Evolutionary conservation across 2,329 filamentous ascomycete species (phyloP).

Genomic region (Aureobasidium zeae): DNA sequence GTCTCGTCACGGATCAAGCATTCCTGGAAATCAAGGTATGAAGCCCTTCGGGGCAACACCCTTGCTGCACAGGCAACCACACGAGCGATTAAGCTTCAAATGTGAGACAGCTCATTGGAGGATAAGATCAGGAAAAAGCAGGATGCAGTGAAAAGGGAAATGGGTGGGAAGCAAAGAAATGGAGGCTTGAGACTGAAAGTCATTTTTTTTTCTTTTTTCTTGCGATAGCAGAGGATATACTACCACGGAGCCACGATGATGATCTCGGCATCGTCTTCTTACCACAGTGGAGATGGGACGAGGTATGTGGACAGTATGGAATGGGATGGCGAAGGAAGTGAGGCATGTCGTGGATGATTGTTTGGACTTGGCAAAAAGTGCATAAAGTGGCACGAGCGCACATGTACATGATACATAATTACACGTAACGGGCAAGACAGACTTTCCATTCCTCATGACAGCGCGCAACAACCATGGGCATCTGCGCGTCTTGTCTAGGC

Average conservation of each 20-base stretch:
- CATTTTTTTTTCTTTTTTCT: too few species aligned
- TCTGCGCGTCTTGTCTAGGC: constrained; percentile 42
- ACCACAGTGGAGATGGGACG: too few species aligned
- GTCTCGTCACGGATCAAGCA: constrained; percentile 16
- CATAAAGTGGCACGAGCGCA: constrained; percentile 10
- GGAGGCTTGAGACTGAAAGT: too few species aligned
- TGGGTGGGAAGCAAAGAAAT: too few species aligned
- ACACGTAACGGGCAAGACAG: too few species aligned
- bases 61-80: constrained; percentile 21
- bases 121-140: neutral
- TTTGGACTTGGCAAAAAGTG: constrained; percentile 2
- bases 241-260: too few species aligned
- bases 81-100: constrained; percentile 14
- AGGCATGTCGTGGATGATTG: constrained; percentile 8
- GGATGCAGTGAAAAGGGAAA: neutral
- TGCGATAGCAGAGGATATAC: too few species aligned
- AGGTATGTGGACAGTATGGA: neutral
- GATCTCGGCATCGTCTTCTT: too few species aligned
- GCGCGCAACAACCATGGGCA: constrained; percentile 32
- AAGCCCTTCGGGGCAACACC: constrained; percentile 25
- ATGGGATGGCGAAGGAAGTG: neutral
- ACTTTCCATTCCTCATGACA: constrained; percentile 13
- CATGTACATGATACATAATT: too few species aligned
- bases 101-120: constrained; percentile 1
- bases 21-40: constrained; percentile 25